phyloP scores from a whole-genome alignment of 106 monocot species.

The Platanthera zijinensis region DNA sequence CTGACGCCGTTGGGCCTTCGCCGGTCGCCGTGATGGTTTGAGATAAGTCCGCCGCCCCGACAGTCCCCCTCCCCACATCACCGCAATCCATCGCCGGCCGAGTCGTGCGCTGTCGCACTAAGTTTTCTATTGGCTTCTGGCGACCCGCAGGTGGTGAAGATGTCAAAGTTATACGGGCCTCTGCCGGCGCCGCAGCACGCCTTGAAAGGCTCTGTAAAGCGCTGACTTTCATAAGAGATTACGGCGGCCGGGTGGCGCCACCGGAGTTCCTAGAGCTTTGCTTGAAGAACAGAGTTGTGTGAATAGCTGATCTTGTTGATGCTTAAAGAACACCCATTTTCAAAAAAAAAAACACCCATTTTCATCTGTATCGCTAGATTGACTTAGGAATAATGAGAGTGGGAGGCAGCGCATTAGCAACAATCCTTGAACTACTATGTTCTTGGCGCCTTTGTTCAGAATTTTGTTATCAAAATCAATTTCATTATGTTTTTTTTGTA shows the following conservation, averaged over 20 bases:
- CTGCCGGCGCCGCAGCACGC: constrained; percentile 74
- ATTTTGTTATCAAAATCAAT: constrained; percentile 20
- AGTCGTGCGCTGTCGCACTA: too few relatives aligned
- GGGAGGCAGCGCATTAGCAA: constrained; percentile 74
- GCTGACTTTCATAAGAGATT: constrained; percentile 53
- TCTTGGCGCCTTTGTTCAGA: constrained; percentile 60
- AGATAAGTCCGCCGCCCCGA: too few relatives aligned
- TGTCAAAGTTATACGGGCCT: constrained; percentile 63
- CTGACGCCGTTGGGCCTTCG: too few relatives aligned
- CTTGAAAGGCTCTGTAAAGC: constrained; percentile 64
- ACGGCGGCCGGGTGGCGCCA: constrained; percentile 32
- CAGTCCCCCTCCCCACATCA: too few relatives aligned
- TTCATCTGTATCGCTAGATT: constrained; percentile 45
- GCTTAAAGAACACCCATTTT: constrained; percentile 37
- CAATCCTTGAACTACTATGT: constrained; percentile 73
- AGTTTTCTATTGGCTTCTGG: constrained; percentile 27
- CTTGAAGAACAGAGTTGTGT: constrained; percentile 50
- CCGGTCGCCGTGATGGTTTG: too few relatives aligned
- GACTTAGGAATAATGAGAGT: constrained; percentile 35
- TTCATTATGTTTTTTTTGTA: too few relatives aligned
- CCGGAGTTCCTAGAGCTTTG: constrained; percentile 34
- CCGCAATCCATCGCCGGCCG: too few relatives aligned
- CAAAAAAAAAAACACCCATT: too few relatives aligned
- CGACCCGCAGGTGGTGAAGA: constrained; percentile 68
- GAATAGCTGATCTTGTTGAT: constrained; percentile 39